Base-by-base conservation (phyloP, 2,329 filamentous ascomycete species). In the Colletotrichum magnum region DNA sequence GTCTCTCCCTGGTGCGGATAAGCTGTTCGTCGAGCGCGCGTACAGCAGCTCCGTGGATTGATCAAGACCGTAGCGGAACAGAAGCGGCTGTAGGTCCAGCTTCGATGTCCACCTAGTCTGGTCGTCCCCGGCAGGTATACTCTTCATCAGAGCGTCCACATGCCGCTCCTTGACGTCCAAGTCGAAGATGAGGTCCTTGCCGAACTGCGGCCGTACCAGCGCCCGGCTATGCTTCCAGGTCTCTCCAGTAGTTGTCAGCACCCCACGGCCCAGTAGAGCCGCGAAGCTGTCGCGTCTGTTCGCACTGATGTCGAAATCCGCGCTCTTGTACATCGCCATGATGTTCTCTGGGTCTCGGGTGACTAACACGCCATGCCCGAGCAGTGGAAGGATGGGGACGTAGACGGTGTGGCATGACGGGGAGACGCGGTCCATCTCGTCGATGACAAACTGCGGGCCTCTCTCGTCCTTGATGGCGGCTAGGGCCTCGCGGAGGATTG, bases 141-240 rank as follows among this genome's bases (percentile, higher is more conserved):
- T 83, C 28, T 87, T 79, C 62, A 94, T 79, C 47, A 91, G 81
- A 41, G 88, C 84, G 64, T 87, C 81, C 12, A 93, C 85, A 77
- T 95, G 92, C 15, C 84, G 82, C 76, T 95, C 92, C 73, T 94
- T 90, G 50, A 90, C 88, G 50, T 89, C 84, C 18, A 95, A 83
- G 77, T 95, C 91, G 47, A 90, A 89, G 39, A 88, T 82, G 75
- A 87, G 85, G 65, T 86, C 81, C 15, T 84, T 79, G 7, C 83
- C 81, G 70, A 88, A 88, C 72, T 85, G 83, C 0, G 87, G 88
- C 15, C 86, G 79, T 15, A 90, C 79, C 72, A 88, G 79, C 9
- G 83, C 80, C 7, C 87, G 80, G 1, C 83, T 82, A 21, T 82
- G 79, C 59, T 85, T 82, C 88, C 88, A 90, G 39, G 80, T 79